Base-by-base conservation (phyloP, 768 basidiomycete genomes). In the Rhodotorula kratochvilovae region DNA sequence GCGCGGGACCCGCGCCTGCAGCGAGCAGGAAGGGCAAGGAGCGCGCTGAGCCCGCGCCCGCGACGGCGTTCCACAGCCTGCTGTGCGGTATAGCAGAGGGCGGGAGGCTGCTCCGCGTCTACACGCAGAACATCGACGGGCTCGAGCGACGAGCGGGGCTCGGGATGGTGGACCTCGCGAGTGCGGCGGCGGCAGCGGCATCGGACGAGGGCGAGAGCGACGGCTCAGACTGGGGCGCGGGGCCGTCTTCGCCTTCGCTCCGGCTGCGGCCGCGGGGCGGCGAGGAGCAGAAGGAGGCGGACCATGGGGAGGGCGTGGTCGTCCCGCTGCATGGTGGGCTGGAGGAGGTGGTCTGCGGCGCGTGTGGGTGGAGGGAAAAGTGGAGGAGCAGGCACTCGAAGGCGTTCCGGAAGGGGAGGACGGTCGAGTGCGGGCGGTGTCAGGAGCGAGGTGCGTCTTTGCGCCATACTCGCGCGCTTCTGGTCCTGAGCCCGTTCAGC, bases 61-160 rank as follows among this genome's bases (percentile, higher is more conserved):
- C 7, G 93, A 99, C 80, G 84, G 83, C 64, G 92, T 87, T 99
- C 66, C 88, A 89, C 77, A 87, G 85, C 6, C 85, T 98, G 0
- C 5, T 67, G 21, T 15, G 17, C 12, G 15, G 27, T 1, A 21
- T 71, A 7, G 89, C 95, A 72, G 79, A 84, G 17, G 91, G 90
- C 81, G 88, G 88, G 59, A 92, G 89, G 80, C 82, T 99, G 19
- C 79, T 93, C 36, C 86, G 96, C 69, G 90, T 88, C 17, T 99
- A 96, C 80, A 96, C 94, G 0, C 96, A 99, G 81, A 99, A 99
- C 79, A 92, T 99, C 51, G 96, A 99, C 80, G 96, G 94, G 21
- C 82, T 99, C 21, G 96, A 99, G 78, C 88, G 87, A 76, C 83
- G 84, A 58, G 86, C 86, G 0, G 94, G 94, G 2, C 83, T 99